These are phyloP conservation scores for Aspergillus vadensis DNA, from an alignment of 2,329 filamentous ascomycete genomes.

Conservation along the genomic window DNA sequence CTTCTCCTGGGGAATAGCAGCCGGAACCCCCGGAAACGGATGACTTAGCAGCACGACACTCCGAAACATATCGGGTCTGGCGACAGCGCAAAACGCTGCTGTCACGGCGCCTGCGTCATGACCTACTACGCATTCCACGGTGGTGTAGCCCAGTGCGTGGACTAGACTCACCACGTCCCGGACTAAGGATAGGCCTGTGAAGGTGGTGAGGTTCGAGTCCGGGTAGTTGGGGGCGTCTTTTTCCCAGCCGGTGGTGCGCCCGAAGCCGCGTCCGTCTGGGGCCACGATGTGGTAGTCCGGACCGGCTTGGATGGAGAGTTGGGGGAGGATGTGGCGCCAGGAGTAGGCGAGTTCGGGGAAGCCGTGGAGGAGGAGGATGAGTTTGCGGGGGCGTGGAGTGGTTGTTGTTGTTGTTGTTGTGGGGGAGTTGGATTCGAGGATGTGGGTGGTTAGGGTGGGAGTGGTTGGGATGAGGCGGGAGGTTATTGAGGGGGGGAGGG, in stretches of 20 bases:
- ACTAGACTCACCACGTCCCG: constrained; percentile 65
- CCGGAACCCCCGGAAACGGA: constrained; percentile 52
- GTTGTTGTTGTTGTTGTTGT: constrained; percentile 27
- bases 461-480: constrained; percentile 61
- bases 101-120: constrained; percentile 69
- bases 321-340: constrained; percentile 65
- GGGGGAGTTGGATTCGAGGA: constrained; percentile 56
- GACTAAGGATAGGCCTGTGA: constrained; percentile 60
- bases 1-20: constrained; percentile 3
- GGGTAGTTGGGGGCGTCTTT: constrained; percentile 48
- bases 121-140: constrained; percentile 62
- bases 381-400: constrained; percentile 32
- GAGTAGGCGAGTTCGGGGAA: constrained; percentile 71
- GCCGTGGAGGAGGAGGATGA: constrained; percentile 66
- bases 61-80: constrained; percentile 66
- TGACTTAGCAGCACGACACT: constrained; percentile 66
- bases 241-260: constrained; percentile 65
- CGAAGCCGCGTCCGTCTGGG: constrained; percentile 69
- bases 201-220: constrained; percentile 57
- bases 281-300: constrained; percentile 67
- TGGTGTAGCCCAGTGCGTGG: constrained; percentile 60
- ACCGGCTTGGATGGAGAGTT: constrained; percentile 49
- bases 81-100: constrained; percentile 61
- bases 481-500: constrained; percentile 58
- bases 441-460: constrained; percentile 61